Evolutionary conservation across 2,329 filamentous ascomycete species (phyloP).

Genomic region (Stachybotrys elegans): DNA sequence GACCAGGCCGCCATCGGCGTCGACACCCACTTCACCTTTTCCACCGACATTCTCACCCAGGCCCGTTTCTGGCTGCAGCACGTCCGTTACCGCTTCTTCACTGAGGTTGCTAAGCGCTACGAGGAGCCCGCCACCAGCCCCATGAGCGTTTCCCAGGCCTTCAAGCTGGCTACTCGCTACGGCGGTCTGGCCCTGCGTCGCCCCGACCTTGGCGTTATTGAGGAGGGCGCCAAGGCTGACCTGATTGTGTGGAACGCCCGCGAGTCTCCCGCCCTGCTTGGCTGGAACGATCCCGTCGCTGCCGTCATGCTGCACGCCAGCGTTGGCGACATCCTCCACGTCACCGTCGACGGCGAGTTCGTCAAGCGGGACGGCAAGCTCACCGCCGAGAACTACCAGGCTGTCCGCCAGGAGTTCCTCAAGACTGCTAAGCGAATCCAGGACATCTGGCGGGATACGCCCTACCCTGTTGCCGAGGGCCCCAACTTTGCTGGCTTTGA

Average conservation of each 20-base stretch:
- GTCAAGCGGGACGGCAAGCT: conserved; percentile 39
- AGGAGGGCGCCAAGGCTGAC: conserved; percentile 47
- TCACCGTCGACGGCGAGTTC: conserved; percentile 44
- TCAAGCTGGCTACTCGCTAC: conserved; percentile 47
- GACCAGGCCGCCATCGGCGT: conserved; percentile 50
- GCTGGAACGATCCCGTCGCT: conserved; percentile 51
- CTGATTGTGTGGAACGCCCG: conserved; percentile 47
- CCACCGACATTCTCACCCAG: conserved; percentile 44
- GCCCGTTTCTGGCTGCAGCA: conserved; percentile 49
- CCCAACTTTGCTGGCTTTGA: conserved; percentile 9
- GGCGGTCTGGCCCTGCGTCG: conserved; percentile 47
- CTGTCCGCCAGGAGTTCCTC: conserved; percentile 25
- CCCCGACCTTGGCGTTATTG: conserved; percentile 44
- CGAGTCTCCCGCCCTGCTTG: conserved; percentile 41
- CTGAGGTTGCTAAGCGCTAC: conserved; percentile 32
- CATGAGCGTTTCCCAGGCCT: conserved; percentile 50
- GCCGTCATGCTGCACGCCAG: conserved; percentile 51
- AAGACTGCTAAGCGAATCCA: conserved; percentile 27
- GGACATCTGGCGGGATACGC: conserved; percentile 14
- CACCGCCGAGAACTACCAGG: conserved; percentile 18
- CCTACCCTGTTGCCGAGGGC: conserved; percentile 20
- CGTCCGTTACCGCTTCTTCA: conserved; percentile 32
- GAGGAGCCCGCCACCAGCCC: conserved; percentile 41
- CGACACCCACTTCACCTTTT: conserved; percentile 50
- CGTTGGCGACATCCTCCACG: conserved; percentile 45